phyloP scores from a whole-genome alignment of 495 filamentous ascomycete genomes.

The Penicillium manginii region DNA sequence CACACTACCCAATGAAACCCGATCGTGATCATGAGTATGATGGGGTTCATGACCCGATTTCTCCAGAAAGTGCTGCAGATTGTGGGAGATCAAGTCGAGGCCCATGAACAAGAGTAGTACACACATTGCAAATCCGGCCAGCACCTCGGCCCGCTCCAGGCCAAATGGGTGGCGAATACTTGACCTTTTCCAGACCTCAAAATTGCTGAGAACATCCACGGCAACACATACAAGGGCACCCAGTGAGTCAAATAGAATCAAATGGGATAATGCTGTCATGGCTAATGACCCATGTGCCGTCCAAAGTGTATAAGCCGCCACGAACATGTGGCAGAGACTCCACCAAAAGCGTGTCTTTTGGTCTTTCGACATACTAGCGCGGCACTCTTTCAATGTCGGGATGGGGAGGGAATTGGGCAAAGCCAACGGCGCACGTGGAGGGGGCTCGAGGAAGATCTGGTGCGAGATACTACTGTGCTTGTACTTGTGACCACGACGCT shows the following conservation, averaged over 20 bases:
- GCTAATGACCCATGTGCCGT: slow-evolving; percentile 85
- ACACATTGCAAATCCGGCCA: slow-evolving; percentile 96
- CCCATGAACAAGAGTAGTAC: slow-evolving; percentile 95
- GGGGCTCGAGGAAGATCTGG: slow-evolving; percentile 96
- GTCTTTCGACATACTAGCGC: slow-evolving; percentile 81
- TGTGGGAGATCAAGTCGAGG: slow-evolving; percentile 91
- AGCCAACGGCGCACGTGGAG: slow-evolving; percentile 80
- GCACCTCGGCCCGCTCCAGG: slow-evolving; percentile 86
- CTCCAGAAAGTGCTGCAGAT: slow-evolving; percentile 83
- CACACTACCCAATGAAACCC: slow-evolving; percentile 72
- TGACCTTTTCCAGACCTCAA: slow-evolving; percentile 95
- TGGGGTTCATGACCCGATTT: slow-evolving; percentile 67
- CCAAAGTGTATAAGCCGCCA: slow-evolving; percentile 84
- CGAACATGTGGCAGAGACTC: slow-evolving; percentile 84
- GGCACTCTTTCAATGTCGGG: slow-evolving; percentile 86
- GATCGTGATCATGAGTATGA: slow-evolving; percentile 66
- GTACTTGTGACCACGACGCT: slow-evolving; percentile 94
- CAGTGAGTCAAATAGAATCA: slow-evolving; percentile 93
- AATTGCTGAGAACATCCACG: slow-evolving; percentile 92
- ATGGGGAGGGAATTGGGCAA: slow-evolving; percentile 92
- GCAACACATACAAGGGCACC: slow-evolving; percentile 90
- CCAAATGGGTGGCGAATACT: slow-evolving; percentile 94
- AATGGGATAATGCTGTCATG: slow-evolving; percentile 87
- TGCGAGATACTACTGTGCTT: slow-evolving; percentile 96
- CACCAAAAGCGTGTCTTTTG: slow-evolving; percentile 82